phyloP scores from a whole-genome alignment of 2,329 filamentous ascomycete genomes.

The Fusarium equiseti region DNA sequence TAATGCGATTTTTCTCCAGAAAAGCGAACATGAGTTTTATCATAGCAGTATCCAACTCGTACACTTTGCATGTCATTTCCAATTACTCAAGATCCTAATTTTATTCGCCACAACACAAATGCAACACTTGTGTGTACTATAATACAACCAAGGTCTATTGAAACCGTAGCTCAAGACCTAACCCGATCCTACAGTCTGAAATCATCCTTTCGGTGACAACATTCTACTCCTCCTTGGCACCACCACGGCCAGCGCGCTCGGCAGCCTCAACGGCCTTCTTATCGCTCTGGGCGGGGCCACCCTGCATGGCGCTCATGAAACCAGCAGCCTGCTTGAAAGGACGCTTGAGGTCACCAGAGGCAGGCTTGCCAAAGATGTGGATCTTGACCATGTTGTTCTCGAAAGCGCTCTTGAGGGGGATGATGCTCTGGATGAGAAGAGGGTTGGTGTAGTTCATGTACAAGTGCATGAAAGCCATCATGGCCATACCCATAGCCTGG shows the following conservation, averaged over 20 bases:
- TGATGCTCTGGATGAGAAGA: constrained; percentile 97
- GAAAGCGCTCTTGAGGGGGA: constrained; percentile 94
- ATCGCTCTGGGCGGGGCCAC: constrained; percentile 85
- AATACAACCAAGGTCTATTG: constrained; percentile 38
- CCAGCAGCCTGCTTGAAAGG: constrained; percentile 91
- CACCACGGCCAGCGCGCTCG: constrained; percentile 79
- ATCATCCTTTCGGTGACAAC: constrained; percentile 12
- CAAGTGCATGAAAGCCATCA: constrained; percentile 99
- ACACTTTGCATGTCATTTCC: constrained; percentile 4
- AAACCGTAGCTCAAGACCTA: constrained; percentile 15
- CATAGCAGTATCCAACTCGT: background rate
- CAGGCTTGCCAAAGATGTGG: constrained; percentile 87
- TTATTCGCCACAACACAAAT: constrained; percentile 19
- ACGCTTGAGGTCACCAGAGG: constrained; percentile 89
- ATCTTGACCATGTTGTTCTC: constrained; percentile 98
- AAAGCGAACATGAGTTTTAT: background rate
- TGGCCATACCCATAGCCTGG: constrained; percentile 94
- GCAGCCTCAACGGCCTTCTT: constrained; percentile 87
- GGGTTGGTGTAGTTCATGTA: constrained; percentile 99
- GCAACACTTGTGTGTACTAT: constrained; percentile 26
- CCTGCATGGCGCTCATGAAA: constrained; percentile 83
- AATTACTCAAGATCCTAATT: background rate
- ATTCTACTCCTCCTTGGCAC: constrained; percentile 77
- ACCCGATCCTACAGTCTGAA: constrained; percentile 3
- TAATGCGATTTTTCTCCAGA: background rate